Percentiles rank a stretch among this genome's conserved stretches.
phyloP scores from a whole-genome alignment of 2,329 filamentous ascomycete species.

The Rosellinia necatrix region DNA sequence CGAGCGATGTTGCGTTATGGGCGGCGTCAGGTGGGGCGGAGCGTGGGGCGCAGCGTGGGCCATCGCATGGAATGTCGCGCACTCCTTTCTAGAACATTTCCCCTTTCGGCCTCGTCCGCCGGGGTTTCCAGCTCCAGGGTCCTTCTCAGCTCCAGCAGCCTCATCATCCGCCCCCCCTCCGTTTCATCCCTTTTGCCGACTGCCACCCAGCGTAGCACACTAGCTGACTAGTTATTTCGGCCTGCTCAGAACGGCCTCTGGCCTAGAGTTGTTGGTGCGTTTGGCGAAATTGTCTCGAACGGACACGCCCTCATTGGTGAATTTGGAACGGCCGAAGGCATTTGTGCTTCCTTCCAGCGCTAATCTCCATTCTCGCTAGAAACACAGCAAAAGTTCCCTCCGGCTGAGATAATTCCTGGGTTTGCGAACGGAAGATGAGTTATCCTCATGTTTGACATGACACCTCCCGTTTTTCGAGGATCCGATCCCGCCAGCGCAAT shows the following conservation, averaged over 20 bases:
- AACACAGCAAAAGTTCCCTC: conserved; percentile 1
- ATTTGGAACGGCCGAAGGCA: no score
- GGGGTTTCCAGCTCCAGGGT: conserved; percentile 7
- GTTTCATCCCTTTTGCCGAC: conserved; percentile 11
- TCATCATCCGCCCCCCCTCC: no score
- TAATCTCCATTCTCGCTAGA: conserved; percentile 1
- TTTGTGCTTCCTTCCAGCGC: no score
- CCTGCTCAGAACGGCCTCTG: no score
- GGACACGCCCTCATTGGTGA: conserved; percentile 1
- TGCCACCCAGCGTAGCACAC: no score
- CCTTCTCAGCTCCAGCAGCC: conserved; percentile 8
- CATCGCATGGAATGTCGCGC: conserved; percentile 1
- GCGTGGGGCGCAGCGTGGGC: neutral
- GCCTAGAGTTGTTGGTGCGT: no score
- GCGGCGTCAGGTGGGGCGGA: neutral
- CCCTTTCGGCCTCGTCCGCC: conserved; percentile 13
- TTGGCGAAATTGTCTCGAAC: no score
- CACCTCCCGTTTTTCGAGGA: conserved; percentile 2
- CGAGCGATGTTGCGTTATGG: conserved; percentile 7
- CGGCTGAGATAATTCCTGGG: neutral
- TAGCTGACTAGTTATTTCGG: no score
- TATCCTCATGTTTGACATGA: neutral
- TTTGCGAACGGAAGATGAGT: neutral
- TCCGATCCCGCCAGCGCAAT: conserved; percentile 2
- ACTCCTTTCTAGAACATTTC: conserved; percentile 28